Conservation (phyloP, 768 basidiomycete genomes). For the Cystofilobasidium capitatum region DNA sequence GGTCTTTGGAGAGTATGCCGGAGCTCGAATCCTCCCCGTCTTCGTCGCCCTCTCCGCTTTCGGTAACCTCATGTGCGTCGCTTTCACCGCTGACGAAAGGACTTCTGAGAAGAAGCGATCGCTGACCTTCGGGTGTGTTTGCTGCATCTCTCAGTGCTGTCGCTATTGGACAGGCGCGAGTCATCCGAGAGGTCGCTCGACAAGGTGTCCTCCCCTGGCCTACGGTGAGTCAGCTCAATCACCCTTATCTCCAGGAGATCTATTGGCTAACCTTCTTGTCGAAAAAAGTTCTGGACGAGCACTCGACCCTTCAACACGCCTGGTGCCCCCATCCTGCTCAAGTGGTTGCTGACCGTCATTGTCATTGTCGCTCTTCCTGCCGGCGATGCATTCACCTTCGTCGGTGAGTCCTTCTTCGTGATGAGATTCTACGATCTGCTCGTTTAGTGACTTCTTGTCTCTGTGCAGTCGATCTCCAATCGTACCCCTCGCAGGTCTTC, state of each 20-base stretch:
- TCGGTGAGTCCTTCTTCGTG: constrained; percentile 45
- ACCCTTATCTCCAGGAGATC: too few relatives aligned
- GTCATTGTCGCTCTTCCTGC: constrained; percentile 54
- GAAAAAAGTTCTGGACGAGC: constrained; percentile 50
- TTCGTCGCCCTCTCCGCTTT: constrained; percentile 30
- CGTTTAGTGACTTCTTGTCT: constrained; percentile 30
- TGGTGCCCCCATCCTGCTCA: constrained; percentile 52
- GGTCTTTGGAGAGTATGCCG: constrained; percentile 55
- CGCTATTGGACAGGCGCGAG: constrained; percentile 44
- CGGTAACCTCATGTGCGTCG: constrained; percentile 27
- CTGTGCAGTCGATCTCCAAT: constrained; percentile 26
- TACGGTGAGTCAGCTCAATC: constrained; percentile 29
- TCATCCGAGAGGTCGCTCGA: constrained; percentile 49
- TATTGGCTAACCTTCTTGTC: too few relatives aligned
- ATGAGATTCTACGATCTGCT: constrained; percentile 42
- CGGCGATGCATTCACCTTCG: constrained; percentile 66
- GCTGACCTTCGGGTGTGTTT: not conserved
- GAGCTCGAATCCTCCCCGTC: constrained; percentile 25
- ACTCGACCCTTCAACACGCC: constrained; percentile 64
- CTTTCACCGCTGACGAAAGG: constrained; percentile 5
- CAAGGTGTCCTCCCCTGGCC: constrained; percentile 52
- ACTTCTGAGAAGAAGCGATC: too few relatives aligned
- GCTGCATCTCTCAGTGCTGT: constrained; percentile 9
- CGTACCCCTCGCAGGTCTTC: constrained; percentile 34
- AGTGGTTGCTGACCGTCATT: constrained; percentile 53